Conservation (phyloP, 169 alveolate genomes). For the Cryptosporidium sp. region DNA sequence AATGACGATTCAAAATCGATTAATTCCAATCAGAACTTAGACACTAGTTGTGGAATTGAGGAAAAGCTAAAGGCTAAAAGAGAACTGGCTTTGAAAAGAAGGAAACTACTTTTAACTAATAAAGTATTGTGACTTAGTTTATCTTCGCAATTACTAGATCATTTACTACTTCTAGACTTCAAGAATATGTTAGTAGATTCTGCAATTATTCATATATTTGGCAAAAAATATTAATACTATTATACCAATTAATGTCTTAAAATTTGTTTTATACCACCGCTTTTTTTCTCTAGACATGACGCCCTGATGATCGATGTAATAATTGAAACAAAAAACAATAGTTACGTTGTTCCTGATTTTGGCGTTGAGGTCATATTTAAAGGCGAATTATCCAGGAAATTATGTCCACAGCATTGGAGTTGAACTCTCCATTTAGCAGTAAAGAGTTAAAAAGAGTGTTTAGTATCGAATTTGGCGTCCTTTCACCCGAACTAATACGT, state of each 20-base stretch:
- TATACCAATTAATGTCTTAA: conserved; percentile 3
- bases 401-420: conserved; percentile 81
- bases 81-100: conserved; percentile 40
- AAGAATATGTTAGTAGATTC: background rate
- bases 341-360: conserved; percentile 15
- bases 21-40: background rate
- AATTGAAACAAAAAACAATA: background rate
- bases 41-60: background rate
- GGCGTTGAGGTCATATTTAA: conserved; percentile 6
- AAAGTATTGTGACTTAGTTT: background rate
- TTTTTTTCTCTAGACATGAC: conserved; percentile 56
- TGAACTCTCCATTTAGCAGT: conserved; percentile 87
- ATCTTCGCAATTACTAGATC: background rate
- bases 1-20: background rate
- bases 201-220: background rate
- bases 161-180: background rate
- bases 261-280: conserved; percentile 35
- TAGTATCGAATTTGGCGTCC: conserved; percentile 87
- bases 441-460: conserved; percentile 88
- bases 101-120: conserved; percentile 17
- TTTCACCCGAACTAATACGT: conserved; percentile 87
- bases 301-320: conserved; percentile 32
- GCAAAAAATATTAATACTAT: background rate
- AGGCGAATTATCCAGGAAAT: background rate
- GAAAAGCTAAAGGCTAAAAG: conserved; percentile 4